Evolutionary conservation across 352 stramenopile genomes (phyloP).

Genomic region (Pythium guiyangense): DNA sequence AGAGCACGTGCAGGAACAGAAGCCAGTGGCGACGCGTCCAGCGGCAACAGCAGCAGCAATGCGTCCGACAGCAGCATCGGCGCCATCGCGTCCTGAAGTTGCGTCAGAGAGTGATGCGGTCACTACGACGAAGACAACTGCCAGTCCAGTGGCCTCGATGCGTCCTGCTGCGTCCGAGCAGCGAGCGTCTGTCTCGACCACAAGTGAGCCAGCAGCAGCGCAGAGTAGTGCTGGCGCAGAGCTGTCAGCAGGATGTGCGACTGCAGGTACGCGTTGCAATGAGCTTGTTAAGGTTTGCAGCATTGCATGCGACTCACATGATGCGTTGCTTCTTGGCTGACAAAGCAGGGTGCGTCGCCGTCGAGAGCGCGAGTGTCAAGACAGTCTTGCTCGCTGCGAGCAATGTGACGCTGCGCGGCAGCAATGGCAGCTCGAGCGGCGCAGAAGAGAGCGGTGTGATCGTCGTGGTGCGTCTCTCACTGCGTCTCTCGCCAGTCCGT

Average conservation of each 20-base stretch:
- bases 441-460: conserved; percentile 8
- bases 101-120: no score
- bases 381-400: conserved; percentile 2
- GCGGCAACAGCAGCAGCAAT: not conserved
- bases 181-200: no score
- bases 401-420: conserved; percentile 4
- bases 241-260: not conserved
- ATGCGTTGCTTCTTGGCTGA: not conserved
- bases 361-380: conserved; percentile 11
- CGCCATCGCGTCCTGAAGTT: no score
- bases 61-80: no score
- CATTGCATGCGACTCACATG: not conserved
- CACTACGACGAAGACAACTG: no score
- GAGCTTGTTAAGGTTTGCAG: not conserved
- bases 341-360: conserved; percentile 5
- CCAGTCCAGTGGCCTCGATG: no score
- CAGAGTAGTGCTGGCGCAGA: not conserved
- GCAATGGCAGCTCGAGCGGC: conserved; percentile 8
- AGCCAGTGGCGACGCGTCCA: not conserved
- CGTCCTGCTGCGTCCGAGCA: no score
- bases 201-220: not conserved
- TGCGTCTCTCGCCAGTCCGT: not conserved
- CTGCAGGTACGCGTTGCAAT: not conserved
- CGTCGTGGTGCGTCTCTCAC: conserved; percentile 7
- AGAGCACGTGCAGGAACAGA: not conserved